phyloP scores from a whole-genome alignment of 1,284 basidiomycete species.

The Athelia sp. region DNA sequence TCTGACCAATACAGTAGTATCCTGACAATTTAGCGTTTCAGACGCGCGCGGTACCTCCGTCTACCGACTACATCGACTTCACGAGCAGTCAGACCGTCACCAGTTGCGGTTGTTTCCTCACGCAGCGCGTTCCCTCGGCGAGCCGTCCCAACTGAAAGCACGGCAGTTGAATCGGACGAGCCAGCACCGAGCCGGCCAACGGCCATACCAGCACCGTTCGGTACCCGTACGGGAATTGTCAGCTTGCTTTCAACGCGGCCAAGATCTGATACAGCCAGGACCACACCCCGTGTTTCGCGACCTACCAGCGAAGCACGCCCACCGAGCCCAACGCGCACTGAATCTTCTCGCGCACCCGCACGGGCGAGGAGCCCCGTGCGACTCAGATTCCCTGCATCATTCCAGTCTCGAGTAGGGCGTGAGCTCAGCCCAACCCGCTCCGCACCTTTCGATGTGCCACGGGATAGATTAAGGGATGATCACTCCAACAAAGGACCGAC shows the following conservation, averaged over 20 bases:
- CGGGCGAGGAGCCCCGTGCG: constrained; percentile 15
- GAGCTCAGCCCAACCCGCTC: constrained; percentile 21
- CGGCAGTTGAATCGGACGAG: constrained; percentile 22
- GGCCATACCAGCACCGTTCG: constrained; percentile 16
- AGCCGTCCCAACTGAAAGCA: constrained; percentile 21
- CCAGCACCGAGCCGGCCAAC: constrained; percentile 17
- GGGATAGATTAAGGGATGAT: constrained; percentile 13
- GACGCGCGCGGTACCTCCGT: constrained; percentile 54
- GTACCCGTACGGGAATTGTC: constrained; percentile 28
- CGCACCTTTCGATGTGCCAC: constrained; percentile 18
- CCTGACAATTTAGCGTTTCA: constrained; percentile 20
- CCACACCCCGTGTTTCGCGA: constrained; percentile 21
- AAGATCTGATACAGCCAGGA: constrained; percentile 21
- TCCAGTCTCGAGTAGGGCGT: constrained; percentile 10
- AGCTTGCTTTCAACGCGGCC: constrained; percentile 35
- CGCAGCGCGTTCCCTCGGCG: constrained; percentile 26
- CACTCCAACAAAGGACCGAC: constrained; percentile 22
- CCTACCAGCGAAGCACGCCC: constrained; percentile 27
- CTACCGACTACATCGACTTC: constrained; percentile 33
- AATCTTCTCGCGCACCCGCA: constrained; percentile 27
- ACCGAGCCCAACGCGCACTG: constrained; percentile 34
- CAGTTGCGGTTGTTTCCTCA: constrained; percentile 15
- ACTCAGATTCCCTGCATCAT: constrained; percentile 5
- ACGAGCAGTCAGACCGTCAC: constrained; percentile 14
- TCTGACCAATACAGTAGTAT: background rate